These are phyloP conservation scores for Calonectria pauciramosa DNA, from an alignment of 2,329 filamentous ascomycete species.

Conservation along the genomic window DNA sequence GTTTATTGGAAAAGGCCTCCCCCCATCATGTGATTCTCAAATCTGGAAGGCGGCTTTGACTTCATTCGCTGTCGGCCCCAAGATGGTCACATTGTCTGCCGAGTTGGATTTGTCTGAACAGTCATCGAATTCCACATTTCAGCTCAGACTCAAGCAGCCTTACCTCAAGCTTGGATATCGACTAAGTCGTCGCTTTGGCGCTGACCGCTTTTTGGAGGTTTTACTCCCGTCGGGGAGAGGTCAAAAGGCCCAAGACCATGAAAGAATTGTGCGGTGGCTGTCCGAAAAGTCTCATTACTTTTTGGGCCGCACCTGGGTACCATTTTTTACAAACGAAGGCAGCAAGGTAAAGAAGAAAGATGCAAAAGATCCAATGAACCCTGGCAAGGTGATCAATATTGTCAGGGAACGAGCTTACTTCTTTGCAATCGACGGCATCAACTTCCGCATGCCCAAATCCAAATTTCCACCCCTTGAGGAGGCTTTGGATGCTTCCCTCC, in stretches of 20 bases:
- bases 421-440: slow-evolving; percentile 67
- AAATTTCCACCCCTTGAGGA: slow-evolving; percentile 43
- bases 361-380: slow-evolving; percentile 46
- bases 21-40: slow-evolving; percentile 57
- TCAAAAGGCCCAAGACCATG: slow-evolving; percentile 48
- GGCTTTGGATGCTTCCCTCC: slow-evolving; percentile 32
- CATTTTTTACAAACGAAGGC: slow-evolving; percentile 60
- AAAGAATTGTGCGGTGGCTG: slow-evolving; percentile 50
- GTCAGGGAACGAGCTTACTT: slow-evolving; percentile 62
- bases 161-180: slow-evolving; percentile 65
- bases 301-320: slow-evolving; percentile 61
- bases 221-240: slow-evolving; percentile 60
- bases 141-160: slow-evolving; percentile 62
- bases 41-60: slow-evolving; percentile 62
- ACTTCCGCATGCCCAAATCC: slow-evolving; percentile 48
- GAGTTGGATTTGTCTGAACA: slow-evolving; percentile 55
- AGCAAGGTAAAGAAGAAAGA: slow-evolving; percentile 50
- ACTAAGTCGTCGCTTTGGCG: slow-evolving; percentile 67
- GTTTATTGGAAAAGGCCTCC: slow-evolving; percentile 62
- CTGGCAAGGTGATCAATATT: slow-evolving; percentile 35
- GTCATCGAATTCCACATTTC: slow-evolving; percentile 57
- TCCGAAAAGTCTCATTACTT: slow-evolving; percentile 54
- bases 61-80: slow-evolving; percentile 51
- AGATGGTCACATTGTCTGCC: slow-evolving; percentile 59
- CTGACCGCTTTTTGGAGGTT: slow-evolving; percentile 71